These are phyloP conservation scores for Trifolium repens DNA, from an alignment of 306 rosid genomes.

Conservation along the genomic window DNA sequence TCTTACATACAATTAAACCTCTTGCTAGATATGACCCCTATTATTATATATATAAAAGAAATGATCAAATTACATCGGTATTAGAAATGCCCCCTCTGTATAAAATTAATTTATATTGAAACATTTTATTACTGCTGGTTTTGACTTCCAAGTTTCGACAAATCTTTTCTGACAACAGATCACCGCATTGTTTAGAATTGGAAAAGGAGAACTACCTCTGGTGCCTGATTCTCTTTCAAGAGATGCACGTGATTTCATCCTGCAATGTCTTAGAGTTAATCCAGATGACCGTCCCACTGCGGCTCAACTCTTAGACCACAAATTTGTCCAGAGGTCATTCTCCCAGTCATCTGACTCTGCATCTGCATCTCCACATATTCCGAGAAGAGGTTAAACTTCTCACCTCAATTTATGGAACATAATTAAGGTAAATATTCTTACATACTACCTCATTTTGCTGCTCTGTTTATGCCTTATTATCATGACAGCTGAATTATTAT, in stretches of 20 bases:
- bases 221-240: conserved; percentile 75
- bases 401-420: conserved; percentile 33
- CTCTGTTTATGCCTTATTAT: conserved; percentile 7
- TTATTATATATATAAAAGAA: not conserved
- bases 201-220: conserved; percentile 76
- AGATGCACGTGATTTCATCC: conserved; percentile 75
- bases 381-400: conserved; percentile 47
- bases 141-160: conserved; percentile 36
- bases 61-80: not conserved
- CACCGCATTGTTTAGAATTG: conserved; percentile 78
- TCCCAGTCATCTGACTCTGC: conserved; percentile 55
- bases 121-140: conserved; percentile 27
- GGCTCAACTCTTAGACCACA: conserved; percentile 64
- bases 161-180: conserved; percentile 56
- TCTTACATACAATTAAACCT: not conserved
- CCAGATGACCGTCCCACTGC: conserved; percentile 75
- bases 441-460: conserved; percentile 11
- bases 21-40: not conserved
- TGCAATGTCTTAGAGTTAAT: conserved; percentile 70
- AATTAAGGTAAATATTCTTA: conserved; percentile 54
- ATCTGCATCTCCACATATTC: conserved; percentile 67
- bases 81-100: not conserved
- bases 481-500: not conserved
- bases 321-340: conserved; percentile 69
- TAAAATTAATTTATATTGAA: not conserved